phyloP scores from a whole-genome alignment of 768 basidiomycete species.

The Hypholoma sublateritium region DNA sequence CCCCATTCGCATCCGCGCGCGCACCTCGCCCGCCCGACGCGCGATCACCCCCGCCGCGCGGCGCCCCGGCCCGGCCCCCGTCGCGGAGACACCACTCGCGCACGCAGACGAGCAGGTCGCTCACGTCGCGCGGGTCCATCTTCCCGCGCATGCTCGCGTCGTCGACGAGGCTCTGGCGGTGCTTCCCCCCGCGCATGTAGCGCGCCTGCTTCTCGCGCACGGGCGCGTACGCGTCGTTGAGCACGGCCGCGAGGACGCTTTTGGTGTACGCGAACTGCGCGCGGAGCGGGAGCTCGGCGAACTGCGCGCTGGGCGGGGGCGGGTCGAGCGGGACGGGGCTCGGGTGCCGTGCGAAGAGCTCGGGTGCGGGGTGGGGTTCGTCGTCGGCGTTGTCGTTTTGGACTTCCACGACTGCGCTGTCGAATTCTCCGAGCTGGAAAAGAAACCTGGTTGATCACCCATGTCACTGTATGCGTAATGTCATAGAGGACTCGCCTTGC shows the following conservation, averaged over 20 bases:
- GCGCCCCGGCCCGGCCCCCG: slow-evolving; percentile 5
- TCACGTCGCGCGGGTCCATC: slow-evolving; percentile 41
- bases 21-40: neutral
- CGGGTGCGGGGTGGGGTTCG: slow-evolving; percentile 20
- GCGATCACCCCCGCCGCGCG: neutral
- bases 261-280: slow-evolving; percentile 68
- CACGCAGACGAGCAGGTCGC: slow-evolving; percentile 32
- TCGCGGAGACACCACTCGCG: slow-evolving; percentile 45
- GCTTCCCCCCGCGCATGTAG: slow-evolving; percentile 60
- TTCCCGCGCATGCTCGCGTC: slow-evolving; percentile 36
- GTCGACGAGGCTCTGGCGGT: slow-evolving; percentile 38
- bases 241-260: slow-evolving; percentile 57
- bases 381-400: slow-evolving; percentile 37
- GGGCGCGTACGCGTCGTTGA: slow-evolving; percentile 57
- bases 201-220: slow-evolving; percentile 44
- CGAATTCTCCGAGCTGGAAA: slow-evolving; percentile 54
- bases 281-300: slow-evolving; percentile 47
- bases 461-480: neutral
- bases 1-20: neutral
- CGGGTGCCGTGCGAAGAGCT: slow-evolving; percentile 25
- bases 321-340: slow-evolving; percentile 44
- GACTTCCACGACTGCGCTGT: slow-evolving; percentile 43
- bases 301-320: slow-evolving; percentile 40
- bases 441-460: neutral
- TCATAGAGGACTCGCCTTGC: slow-evolving; percentile 40